Base-by-base conservation (phyloP, 768 basidiomycete genomes). In the Russula dissimulans region DNA sequence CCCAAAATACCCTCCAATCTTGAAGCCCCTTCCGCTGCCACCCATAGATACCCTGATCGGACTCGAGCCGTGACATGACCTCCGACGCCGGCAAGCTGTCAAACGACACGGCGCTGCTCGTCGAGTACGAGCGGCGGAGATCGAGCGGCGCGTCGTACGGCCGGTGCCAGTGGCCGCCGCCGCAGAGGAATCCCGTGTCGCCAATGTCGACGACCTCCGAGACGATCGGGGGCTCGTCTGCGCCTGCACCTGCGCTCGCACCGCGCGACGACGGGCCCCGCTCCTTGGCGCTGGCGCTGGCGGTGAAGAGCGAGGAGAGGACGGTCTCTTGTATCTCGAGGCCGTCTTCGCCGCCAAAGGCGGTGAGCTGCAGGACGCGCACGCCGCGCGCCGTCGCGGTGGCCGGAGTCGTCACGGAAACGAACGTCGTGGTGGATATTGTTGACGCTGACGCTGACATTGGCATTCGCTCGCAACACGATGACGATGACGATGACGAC, bases 1-100 rank as follows among this genome's bases (percentile, higher is more conserved):
- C 72, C 90, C 90, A 93, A 68, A 92, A 84, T 12, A 92, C 80
- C 22, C 90, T 76, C 80, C 84, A 93, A 67, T 93, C 90, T 56
- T 83, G 81, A 4, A 76, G 62, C 15, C 85, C 89, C 67, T 85
- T 89, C 65, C 82, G 73, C 71, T 83, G 78, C 89, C 90, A 91
- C 0, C 81, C 89, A 69, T 92, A 93, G 5, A 87, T 71, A 6
- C 90, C 90, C 59, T 85, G 77, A 58, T 84, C 81, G 22, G 71
- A 72, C 66, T 76, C 77, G 68, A 83, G 67, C 66, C 73, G 69
- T 31, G 72, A 74, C 1, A 71, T 59, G 8, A 82, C 66, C 49
- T 82, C 85, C 26, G 81, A 77, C 1, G 83, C 76, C 34, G 79
- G 82, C 63, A 79, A 70, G 56, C 79, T 85, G 55, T 75, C 76